A percentile compares a stretch with the other conserved stretches of the same genome.
phyloP scores from a whole-genome alignment of 495 filamentous ascomycete genomes.

The Hypoxylon fuscum region DNA sequence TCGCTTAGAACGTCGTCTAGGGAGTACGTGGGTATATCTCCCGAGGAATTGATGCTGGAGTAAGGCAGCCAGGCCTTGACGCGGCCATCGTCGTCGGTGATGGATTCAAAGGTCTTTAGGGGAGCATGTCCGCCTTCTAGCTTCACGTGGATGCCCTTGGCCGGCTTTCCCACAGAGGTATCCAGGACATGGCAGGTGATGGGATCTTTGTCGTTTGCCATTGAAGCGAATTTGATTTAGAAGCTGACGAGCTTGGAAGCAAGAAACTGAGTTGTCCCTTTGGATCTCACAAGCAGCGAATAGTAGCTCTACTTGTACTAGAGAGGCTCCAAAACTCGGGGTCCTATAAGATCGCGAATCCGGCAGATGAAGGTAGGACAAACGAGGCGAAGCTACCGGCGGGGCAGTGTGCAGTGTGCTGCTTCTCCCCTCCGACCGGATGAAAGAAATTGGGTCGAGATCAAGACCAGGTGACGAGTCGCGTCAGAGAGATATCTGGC shows the following conservation, averaged over 20 bases:
- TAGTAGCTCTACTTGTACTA: constrained; percentile 35
- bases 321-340: constrained; percentile 9
- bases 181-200: constrained; percentile 72
- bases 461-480: not conserved
- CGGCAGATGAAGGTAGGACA: constrained; percentile 29
- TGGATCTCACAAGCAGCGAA: constrained; percentile 10
- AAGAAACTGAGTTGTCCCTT: not conserved
- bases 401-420: constrained; percentile 35
- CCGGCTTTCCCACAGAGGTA: constrained; percentile 68
- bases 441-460: constrained; percentile 1
- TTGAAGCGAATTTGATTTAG: constrained; percentile 9
- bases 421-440: constrained; percentile 18
- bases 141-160: constrained; percentile 81
- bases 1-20: constrained; percentile 58
- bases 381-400: constrained; percentile 36
- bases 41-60: constrained; percentile 51
- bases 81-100: constrained; percentile 87
- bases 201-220: constrained; percentile 55
- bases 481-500: not conserved
- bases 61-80: constrained; percentile 78
- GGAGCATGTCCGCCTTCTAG: constrained; percentile 70
- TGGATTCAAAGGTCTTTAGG: constrained; percentile 67
- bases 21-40: constrained; percentile 62
- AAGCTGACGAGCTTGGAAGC: not conserved
- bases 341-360: constrained; percentile 14